Evolutionary conservation across 2,329 filamentous ascomycete genomes (phyloP), one percentile per base, ranked within the genome.

Genomic region (Juglanconis juglandina): DNA sequence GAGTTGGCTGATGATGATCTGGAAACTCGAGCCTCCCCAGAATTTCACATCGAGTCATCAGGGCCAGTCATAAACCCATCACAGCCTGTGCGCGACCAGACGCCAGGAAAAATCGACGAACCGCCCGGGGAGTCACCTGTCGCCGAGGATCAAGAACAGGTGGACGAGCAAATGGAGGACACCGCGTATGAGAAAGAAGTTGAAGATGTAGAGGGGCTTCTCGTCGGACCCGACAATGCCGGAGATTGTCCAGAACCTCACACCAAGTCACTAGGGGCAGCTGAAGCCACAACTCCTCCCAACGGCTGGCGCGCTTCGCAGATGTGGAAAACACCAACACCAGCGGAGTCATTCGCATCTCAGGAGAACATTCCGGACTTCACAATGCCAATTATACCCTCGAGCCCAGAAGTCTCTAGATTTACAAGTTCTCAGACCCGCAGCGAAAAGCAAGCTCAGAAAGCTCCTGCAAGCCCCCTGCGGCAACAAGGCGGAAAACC

Each of bases 341-440:
- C 47, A 13, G 48, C 44, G 53, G 24, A 1, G 41, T 62, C 32
- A 41, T 66, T 13, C 62, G 61, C 6, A n/a, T 66, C 8, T 49
- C 55, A 51, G 30, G 47, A 35, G 9, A 37, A 34, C 24, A 30
- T 2, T 5, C 34, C 11, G 8, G 44, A 56, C 9, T 13, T 49
- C 42, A 32, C 41, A 33, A 39, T 6, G 11, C 44, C 34, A 6
- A 39, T 49, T 7, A 9, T 35, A 14, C 8, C 42, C 10, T 48
- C 42, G 34, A 48, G 42, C 39, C 14, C 42, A 10, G 33, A 30
- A 24, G 32, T 7, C 53, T 39, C 33, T 8, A 7, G 9, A 17
- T 3, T 34, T 9, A 17, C n/a, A 13, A n/a, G 10, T 14, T 47
- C 53, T 47, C 42, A 13, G 24, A 24, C 10, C 24, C 41, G 37